These are phyloP conservation scores for Hyaloperonospora brassicae DNA, from an alignment of 352 stramenopile genomes.

Conservation along the genomic window DNA sequence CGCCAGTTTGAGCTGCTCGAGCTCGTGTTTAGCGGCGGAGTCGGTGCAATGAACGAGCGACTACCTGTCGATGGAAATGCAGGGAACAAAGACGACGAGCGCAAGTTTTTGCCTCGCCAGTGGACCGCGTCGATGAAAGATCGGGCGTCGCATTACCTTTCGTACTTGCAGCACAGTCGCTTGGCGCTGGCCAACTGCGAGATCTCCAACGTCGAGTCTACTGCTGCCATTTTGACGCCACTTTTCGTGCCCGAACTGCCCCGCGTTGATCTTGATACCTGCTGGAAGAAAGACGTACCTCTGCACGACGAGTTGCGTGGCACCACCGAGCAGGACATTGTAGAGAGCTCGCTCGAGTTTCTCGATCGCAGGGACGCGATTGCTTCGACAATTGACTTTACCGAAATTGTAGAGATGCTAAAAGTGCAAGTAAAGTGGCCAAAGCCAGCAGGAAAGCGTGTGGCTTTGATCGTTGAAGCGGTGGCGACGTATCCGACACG, in stretches of 20 bases:
- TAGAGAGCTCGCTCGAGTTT: slow-evolving; percentile 33
- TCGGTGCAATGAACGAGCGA: slow-evolving; percentile 13
- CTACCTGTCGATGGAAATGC: background rate
- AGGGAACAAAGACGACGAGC: slow-evolving; percentile 4
- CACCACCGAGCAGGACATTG: slow-evolving; percentile 27
- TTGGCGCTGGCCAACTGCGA: slow-evolving; percentile 30
- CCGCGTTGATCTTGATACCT: slow-evolving; percentile 12
- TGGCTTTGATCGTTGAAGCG: slow-evolving; percentile 56
- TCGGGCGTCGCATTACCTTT: slow-evolving; percentile 26
- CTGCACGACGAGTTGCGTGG: slow-evolving; percentile 6
- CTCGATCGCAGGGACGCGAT: slow-evolving; percentile 23
- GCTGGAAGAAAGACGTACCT: slow-evolving; percentile 5
- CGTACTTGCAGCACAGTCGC: slow-evolving; percentile 46
- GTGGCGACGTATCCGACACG: slow-evolving; percentile 40
- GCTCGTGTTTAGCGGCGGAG: slow-evolving; percentile 56
- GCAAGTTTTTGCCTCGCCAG: slow-evolving; percentile 20
- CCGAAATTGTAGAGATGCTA: slow-evolving; percentile 58
- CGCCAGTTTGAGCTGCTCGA: slow-evolving; percentile 48
- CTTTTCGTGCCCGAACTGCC: slow-evolving; percentile 30
- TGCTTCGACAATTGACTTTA: slow-evolving; percentile 20
- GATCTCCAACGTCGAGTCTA: slow-evolving; percentile 54
- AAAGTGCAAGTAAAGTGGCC: slow-evolving; percentile 73
- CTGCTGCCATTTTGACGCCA: slow-evolving; percentile 41
- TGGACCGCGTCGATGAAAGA: slow-evolving; percentile 32
- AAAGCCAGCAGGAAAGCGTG: slow-evolving; percentile 56